These are phyloP conservation scores for Oenanthe javanica DNA, from an alignment of 140 eudicot genomes.

Conservation along the genomic window DNA sequence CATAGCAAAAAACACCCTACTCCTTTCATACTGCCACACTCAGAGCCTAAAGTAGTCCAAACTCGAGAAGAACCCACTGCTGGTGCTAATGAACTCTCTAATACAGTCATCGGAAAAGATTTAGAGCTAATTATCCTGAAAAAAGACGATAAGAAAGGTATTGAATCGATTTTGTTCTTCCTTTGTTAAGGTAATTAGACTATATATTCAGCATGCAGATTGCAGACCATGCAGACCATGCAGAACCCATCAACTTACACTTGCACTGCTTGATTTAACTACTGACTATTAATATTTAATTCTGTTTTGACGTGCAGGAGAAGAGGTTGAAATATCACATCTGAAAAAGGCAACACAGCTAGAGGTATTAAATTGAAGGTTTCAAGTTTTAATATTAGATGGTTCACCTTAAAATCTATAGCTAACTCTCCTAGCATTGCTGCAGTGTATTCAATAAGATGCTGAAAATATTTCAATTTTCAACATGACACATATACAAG, in stretches of 20 bases:
- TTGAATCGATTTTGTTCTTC: not conserved
- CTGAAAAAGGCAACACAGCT: not conserved
- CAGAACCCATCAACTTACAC: not conserved
- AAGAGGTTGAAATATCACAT: not conserved
- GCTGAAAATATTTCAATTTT: not conserved
- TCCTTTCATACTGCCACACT: not conserved
- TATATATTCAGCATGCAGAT: not conserved
- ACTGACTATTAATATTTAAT: not conserved
- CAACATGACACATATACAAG: not conserved
- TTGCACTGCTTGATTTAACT: not conserved
- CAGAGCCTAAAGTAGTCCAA: not conserved
- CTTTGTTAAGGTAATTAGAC: not conserved
- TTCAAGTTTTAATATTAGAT: not conserved
- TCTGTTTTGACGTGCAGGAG: not conserved
- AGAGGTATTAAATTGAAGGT: not conserved
- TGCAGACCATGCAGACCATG: not conserved
- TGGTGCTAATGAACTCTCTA: not conserved
- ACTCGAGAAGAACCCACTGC: not conserved
- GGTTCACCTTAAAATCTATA: not conserved
- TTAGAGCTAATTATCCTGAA: not conserved
- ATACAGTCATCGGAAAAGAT: not conserved
- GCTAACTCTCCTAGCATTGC: not conserved
- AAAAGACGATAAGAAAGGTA: constrained; percentile 1
- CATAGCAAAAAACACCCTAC: not conserved
- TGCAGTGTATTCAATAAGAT: not conserved